Conservation (phyloP, 169 alveolate genomes). For the Eimeria brunetti region DNA sequence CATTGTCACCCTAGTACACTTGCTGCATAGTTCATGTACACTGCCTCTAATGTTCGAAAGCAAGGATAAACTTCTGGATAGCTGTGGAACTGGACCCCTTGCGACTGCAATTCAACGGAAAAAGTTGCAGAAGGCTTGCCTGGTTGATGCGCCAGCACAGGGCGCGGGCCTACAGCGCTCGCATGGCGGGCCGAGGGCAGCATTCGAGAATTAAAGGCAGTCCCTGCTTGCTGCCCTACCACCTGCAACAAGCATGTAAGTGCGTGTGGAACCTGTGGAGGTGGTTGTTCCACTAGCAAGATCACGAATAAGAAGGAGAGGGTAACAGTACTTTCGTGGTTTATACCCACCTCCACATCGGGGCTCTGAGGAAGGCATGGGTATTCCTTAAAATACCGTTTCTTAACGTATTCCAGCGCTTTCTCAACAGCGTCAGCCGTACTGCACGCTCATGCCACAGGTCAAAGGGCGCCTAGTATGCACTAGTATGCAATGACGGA, state of each 20-base stretch:
- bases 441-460: not conserved
- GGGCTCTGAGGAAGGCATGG: slow-evolving; percentile 39
- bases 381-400: slow-evolving; percentile 51
- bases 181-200: slow-evolving; percentile 5
- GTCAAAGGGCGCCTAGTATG: not conserved
- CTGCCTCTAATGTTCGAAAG: not conserved
- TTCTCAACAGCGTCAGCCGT: slow-evolving; percentile 34
- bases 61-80: not conserved
- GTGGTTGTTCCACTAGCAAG: not conserved
- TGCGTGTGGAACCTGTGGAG: not conserved
- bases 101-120: not conserved
- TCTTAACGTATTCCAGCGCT: slow-evolving; percentile 32
- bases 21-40: not conserved
- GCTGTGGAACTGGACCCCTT: not conserved
- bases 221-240: slow-evolving; percentile 46
- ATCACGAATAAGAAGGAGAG: not conserved
- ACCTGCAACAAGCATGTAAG: not conserved
- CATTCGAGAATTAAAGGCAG: not conserved
- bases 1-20: not conserved
- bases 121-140: not conserved
- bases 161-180: slow-evolving; percentile 20
- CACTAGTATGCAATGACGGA: not conserved
- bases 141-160: not conserved
- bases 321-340: not conserved
- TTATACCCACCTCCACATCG: slow-evolving; percentile 27